These are phyloP conservation scores for Parastagonospora avenae DNA, from an alignment of 2,329 filamentous ascomycete genomes.

Conservation along the genomic window DNA sequence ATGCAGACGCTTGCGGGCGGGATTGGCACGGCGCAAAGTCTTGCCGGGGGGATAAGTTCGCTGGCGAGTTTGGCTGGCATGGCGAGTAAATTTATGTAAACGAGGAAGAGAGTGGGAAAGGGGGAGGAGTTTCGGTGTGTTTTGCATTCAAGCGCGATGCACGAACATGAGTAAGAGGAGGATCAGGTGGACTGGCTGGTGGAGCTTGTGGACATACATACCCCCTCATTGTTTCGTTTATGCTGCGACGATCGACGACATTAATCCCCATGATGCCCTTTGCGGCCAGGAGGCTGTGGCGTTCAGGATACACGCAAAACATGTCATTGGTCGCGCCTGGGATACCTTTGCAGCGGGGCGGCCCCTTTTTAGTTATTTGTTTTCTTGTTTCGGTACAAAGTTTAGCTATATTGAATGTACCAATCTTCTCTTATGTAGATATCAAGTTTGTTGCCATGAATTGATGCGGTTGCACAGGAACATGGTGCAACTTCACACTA, in stretches of 20 bases:
- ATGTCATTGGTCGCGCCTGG: background rate
- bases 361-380: background rate
- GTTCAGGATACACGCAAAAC: background rate
- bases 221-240: background rate
- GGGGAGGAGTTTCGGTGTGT: background rate
- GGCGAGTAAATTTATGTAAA: constrained; percentile 53
- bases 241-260: background rate
- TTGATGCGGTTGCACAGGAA: background rate
- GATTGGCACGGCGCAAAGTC: constrained; percentile 13
- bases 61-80: constrained; percentile 57
- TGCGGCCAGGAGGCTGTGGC: background rate
- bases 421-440: background rate
- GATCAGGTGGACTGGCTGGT: no score
- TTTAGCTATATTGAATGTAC: background rate
- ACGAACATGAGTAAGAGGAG: no score
- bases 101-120: background rate
- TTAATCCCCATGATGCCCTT: background rate
- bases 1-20: constrained; percentile 35
- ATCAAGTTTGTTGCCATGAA: background rate
- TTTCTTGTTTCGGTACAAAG: background rate
- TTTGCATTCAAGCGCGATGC: no score
- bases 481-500: background rate
- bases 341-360: background rate
- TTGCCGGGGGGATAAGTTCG: constrained; percentile 50
- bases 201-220: no score